Base-by-base conservation (phyloP, 768 basidiomycete genomes). In the Lactarius sanguifluus region DNA sequence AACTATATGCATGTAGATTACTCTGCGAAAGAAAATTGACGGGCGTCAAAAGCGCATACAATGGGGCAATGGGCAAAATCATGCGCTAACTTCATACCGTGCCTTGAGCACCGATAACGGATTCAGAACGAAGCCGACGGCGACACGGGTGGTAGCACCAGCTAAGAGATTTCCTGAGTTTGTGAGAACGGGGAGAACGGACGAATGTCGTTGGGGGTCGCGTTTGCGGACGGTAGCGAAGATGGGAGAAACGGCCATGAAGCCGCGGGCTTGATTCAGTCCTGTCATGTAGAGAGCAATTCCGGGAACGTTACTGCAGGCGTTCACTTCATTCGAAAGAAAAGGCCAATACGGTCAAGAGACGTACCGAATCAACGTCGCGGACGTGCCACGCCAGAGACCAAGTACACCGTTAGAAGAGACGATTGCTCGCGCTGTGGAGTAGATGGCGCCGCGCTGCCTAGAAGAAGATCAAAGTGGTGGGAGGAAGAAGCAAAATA, bases 41-140 rank as follows among this genome's bases (percentile, higher is more conserved):
- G 55, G 6, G 30, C 9, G 18, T 56, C 30, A 32, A 56, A 34
- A 34, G 10, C 38, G 45, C 18, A 13, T 16, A 34, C 23, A 28
- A 23, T 3, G 13, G 25, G 20, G 10, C 16, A n/a, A 10, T 5
- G 38, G 23, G 2, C n/a, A 10, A 47, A n/a, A 52, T 59, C 5
- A 16, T 30, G 52, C 41, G 73, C 83, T 50, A 41, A 90, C 95
- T 86, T 98, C 96, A 70, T 89, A 96, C 25, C 95, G 86, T 28
- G 94, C 92, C 78, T 98, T 98, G 56, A 97, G 78, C 20, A 98
- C 87, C 5, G 96, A 89, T 70, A 97, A 87, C 0, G 96, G 96
- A 74, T 96, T 98, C 67, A 98, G 73, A 2, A 94, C 64, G 71
- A 96, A 86, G 1, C 96, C 95, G 2, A 96, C 90, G 0, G 78